Evolutionary conservation across 176 grass and related monocot genomes (phyloP).

Genomic region (Triticum urartu): DNA sequence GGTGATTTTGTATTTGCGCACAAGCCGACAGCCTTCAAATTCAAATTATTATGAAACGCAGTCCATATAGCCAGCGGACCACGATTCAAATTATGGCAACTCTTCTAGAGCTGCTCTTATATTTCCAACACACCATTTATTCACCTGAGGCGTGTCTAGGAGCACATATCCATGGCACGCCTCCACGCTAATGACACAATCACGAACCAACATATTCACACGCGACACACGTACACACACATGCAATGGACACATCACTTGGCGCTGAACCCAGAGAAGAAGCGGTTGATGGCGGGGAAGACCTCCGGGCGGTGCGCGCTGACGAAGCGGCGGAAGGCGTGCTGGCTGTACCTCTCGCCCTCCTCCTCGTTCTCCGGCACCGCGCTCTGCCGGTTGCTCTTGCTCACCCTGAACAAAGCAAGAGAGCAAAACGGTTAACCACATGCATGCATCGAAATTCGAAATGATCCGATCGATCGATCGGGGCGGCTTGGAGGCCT

Average conservation of each 20-base stretch:
- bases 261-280: slow-evolving; percentile 46
- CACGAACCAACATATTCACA: background rate
- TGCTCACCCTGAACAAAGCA: slow-evolving; percentile 45
- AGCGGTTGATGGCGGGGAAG: slow-evolving; percentile 62
- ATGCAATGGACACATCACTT: background rate
- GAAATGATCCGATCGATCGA: background rate
- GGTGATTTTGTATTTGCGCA: too few relatives aligned
- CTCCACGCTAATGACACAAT: background rate
- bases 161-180: background rate
- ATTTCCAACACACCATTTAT: too few relatives aligned
- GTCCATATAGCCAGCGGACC: too few relatives aligned
- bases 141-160: background rate
- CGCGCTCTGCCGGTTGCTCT: slow-evolving; percentile 51
- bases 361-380: slow-evolving; percentile 70
- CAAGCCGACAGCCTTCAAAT: too few relatives aligned
- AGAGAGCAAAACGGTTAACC: background rate
- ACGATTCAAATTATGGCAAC: too few relatives aligned
- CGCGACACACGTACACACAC: background rate
- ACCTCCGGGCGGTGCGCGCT: slow-evolving; percentile 55
- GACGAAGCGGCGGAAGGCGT: slow-evolving; percentile 66
- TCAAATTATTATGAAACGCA: too few relatives aligned
- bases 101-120: too few relatives aligned
- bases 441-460: background rate
- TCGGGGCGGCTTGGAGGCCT: background rate
- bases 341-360: slow-evolving; percentile 65